phyloP scores from a whole-genome alignment of 2,329 filamentous ascomycete genomes.

The Pyricularia grisea region DNA sequence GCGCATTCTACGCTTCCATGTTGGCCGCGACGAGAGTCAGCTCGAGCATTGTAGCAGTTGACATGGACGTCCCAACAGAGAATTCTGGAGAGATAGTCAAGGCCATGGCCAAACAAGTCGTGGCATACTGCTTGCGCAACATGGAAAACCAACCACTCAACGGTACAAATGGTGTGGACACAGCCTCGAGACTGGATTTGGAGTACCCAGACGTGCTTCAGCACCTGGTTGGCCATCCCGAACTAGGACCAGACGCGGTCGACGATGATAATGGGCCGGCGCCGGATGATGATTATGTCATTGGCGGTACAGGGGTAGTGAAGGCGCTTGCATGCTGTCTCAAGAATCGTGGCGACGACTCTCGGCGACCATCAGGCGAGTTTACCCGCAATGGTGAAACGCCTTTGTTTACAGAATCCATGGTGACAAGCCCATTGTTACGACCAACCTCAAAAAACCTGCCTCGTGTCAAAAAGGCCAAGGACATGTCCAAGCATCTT shows the following conservation, averaged over 20 bases:
- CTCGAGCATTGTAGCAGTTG: conserved; percentile 74
- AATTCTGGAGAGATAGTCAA: conserved; percentile 86
- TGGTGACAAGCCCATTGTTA: not conserved
- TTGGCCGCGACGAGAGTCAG: conserved; percentile 82
- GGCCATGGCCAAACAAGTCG: conserved; percentile 85
- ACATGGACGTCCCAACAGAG: conserved; percentile 77
- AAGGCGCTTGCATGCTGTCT: conserved; percentile 89
- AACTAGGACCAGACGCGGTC: conserved; percentile 33
- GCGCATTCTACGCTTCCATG: conserved; percentile 83
- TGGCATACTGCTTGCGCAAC: conserved; percentile 87
- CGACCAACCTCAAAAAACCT: not conserved
- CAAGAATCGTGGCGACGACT: conserved; percentile 65
- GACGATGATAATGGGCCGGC: conserved; percentile 59
- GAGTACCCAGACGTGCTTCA: conserved; percentile 71
- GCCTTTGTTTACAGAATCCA: not conserved
- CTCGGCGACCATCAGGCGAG: conserved; percentile 41
- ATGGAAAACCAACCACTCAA: conserved; percentile 68
- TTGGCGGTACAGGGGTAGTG: conserved; percentile 89
- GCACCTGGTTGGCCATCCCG: conserved; percentile 71
- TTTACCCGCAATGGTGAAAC: conserved; percentile 41
- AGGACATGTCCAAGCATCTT: conserved; percentile 88
- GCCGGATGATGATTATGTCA: conserved; percentile 89
- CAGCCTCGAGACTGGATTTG: conserved; percentile 21
- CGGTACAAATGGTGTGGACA: conserved; percentile 25
- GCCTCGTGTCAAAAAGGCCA: conserved; percentile 53